Percentiles rank a stretch among this genome's conserved stretches.
phyloP scores from a whole-genome alignment of 1,139 yeast species.

The Geotrichum aggregatum region DNA sequence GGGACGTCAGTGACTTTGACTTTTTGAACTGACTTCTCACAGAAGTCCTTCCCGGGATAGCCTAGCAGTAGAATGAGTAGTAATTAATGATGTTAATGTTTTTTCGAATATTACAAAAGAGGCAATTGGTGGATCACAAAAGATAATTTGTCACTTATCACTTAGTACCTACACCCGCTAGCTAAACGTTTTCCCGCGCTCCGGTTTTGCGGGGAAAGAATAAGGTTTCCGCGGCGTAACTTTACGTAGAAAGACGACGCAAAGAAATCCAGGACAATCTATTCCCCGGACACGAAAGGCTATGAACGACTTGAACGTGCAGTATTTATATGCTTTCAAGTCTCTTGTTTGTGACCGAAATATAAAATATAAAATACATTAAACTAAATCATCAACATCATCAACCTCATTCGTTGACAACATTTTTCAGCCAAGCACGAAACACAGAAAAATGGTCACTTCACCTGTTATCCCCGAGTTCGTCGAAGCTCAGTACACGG shows the following conservation, averaged over 20 bases:
- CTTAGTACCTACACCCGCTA: neutral
- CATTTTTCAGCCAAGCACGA: too few species aligned
- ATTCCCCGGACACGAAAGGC: neutral
- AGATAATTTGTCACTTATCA: neutral
- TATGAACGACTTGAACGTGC: neutral
- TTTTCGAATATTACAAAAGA: too few species aligned
- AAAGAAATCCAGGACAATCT: neutral
- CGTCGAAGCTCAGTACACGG: neutral
- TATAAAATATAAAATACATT: neutral
- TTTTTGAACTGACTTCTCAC: neutral
- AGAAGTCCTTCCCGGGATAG: too few species aligned
- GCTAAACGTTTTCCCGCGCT: too few species aligned
- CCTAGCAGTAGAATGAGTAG: too few species aligned
- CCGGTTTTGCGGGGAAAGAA: conserved; percentile 2
- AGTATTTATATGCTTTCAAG: neutral
- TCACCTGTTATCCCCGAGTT: neutral
- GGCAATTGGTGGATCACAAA: too few species aligned
- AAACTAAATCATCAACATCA: neutral
- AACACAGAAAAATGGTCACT: neutral
- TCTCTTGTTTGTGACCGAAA: neutral
- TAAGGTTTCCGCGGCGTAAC: neutral
- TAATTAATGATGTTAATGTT: too few species aligned
- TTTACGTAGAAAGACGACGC: neutral
- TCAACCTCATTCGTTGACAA: too few species aligned
- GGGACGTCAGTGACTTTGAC: neutral